Percentiles rank a stretch among this genome's conserved stretches.
Conservation (phyloP, 768 basidiomycete genomes). For the Mycena alexandri region DNA sequence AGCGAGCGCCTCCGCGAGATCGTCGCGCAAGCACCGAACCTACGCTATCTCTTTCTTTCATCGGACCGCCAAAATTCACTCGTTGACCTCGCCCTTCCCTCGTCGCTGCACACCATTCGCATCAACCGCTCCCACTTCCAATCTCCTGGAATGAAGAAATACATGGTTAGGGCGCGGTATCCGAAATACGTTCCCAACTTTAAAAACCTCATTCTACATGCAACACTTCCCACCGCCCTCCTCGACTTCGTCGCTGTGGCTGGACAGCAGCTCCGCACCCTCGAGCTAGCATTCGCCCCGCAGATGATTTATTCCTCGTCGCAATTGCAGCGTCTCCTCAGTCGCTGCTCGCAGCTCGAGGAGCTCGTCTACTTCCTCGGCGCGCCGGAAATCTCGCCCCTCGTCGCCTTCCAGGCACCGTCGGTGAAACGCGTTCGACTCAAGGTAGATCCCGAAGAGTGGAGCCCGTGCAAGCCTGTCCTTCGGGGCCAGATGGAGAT, state of each 20-base stretch:
- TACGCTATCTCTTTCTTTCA: slow-evolving; percentile 30
- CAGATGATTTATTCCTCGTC: slow-evolving; percentile 28
- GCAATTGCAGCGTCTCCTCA: slow-evolving; percentile 25
- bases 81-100: slow-evolving; percentile 21
- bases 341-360: slow-evolving; percentile 24
- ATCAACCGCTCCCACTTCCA: slow-evolving; percentile 32
- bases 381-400: slow-evolving; percentile 29
- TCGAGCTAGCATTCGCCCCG: slow-evolving; percentile 32
- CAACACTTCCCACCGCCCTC: slow-evolving; percentile 22
- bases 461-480: slow-evolving; percentile 21
- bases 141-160: neutral
- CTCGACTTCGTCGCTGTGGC: slow-evolving; percentile 26
- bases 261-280: slow-evolving; percentile 17
- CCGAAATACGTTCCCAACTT: slow-evolving; percentile 11
- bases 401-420: neutral
- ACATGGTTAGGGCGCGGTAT: neutral
- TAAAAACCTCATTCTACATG: slow-evolving; percentile 30
- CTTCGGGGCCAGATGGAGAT: slow-evolving; percentile 22
- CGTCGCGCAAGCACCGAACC: slow-evolving; percentile 22
- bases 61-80: slow-evolving; percentile 26
- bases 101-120: slow-evolving; percentile 21
- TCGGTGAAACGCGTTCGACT: slow-evolving; percentile 22
- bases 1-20: slow-evolving; percentile 25
- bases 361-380: slow-evolving; percentile 33
- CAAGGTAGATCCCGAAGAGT: slow-evolving; percentile 24